Evolutionary conservation across 1,284 basidiomycete genomes (phyloP).

Genomic region (Trichosporon inkin): DNA sequence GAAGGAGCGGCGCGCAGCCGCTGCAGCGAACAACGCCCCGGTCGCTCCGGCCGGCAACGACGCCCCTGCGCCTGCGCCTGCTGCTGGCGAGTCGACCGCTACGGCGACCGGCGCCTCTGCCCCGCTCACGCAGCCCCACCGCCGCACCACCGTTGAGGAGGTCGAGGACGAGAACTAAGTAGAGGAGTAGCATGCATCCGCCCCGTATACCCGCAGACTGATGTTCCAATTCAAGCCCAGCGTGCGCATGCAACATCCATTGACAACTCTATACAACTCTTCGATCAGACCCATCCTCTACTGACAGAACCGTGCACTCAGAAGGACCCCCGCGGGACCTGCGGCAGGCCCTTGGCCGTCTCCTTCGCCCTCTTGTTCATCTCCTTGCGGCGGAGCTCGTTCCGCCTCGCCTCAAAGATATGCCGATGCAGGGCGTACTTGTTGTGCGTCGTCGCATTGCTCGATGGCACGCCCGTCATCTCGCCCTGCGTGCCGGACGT

Average conservation of each 20-base stretch:
- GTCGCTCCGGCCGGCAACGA: slow-evolving; percentile 1
- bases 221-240: background rate
- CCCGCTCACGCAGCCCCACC: background rate
- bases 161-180: slow-evolving; percentile 7
- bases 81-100: slow-evolving; percentile 6
- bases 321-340: slow-evolving; percentile 28
- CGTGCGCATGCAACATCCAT: background rate
- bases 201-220: background rate
- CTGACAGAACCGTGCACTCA: background rate
- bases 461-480: slow-evolving; percentile 19
- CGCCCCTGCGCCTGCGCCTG: background rate
- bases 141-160: background rate
- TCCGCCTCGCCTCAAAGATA: slow-evolving; percentile 45
- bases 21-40: background rate
- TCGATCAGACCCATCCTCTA: background rate
- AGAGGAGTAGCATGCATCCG: slow-evolving; percentile 4
- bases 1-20: slow-evolving; percentile 15
- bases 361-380: slow-evolving; percentile 45
- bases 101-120: background rate
- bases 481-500: slow-evolving; percentile 6
- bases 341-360: slow-evolving; percentile 37
- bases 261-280: background rate
- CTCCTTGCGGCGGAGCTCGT: slow-evolving; percentile 37
- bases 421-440: slow-evolving; percentile 46
- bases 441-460: slow-evolving; percentile 34